These are phyloP conservation scores for Clitopilus hobsonii DNA, from an alignment of 768 basidiomycete genomes.

Conservation along the genomic window DNA sequence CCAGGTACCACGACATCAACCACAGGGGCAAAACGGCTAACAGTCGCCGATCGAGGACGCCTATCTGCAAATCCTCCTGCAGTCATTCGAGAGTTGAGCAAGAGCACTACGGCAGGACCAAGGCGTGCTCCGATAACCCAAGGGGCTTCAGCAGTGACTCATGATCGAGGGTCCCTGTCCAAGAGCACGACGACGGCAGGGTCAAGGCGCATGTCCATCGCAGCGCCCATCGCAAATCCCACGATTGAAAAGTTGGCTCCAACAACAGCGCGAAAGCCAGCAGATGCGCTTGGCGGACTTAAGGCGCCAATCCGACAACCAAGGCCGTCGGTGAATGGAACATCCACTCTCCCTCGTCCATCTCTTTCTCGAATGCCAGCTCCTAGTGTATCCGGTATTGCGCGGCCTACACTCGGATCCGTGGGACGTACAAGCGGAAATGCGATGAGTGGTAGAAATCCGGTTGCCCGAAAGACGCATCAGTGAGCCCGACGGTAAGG, in stretches of 20 bases:
- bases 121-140: neutral
- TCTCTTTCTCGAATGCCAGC: neutral
- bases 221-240: constrained; percentile 5
- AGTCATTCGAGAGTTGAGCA: neutral
- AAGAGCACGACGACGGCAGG: constrained; percentile 17
- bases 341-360: neutral
- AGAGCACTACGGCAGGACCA: neutral
- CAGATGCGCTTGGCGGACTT: constrained; percentile 7
- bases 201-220: constrained; percentile 29
- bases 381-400: neutral
- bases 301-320: constrained; percentile 7
- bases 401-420: neutral
- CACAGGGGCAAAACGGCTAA: neutral
- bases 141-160: constrained; percentile 3
- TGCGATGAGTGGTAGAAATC: neutral
- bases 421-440: neutral
- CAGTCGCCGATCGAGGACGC: constrained; percentile 1
- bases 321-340: neutral
- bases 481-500: neutral
- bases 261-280: constrained; percentile 4
- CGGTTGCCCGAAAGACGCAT: neutral
- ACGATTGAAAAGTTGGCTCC: constrained; percentile 3
- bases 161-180: neutral
- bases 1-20: neutral
- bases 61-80: neutral